Conservation (phyloP, 2,329 filamentous ascomycete genomes). For the Dothistroma septosporum region DNA sequence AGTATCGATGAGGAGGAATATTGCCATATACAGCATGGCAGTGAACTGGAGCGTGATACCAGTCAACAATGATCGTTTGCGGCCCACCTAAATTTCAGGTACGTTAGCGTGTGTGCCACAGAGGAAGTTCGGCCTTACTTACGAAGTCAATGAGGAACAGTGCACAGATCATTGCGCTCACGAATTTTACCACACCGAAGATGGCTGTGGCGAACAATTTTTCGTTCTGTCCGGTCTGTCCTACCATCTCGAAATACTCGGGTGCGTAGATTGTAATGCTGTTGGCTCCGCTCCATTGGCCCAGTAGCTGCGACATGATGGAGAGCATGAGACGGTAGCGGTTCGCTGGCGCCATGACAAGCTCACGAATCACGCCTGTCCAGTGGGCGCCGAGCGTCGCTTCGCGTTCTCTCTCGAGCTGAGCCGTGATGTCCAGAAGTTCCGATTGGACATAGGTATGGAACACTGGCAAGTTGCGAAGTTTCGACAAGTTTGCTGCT, state of each 20-base stretch:
- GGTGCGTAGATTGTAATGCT: constrained; percentile 74
- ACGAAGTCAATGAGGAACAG: constrained; percentile 58
- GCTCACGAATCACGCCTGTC: constrained; percentile 63
- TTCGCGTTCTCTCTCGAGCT: constrained; percentile 67
- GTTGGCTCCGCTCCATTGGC: constrained; percentile 62
- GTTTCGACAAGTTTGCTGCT: constrained; percentile 26
- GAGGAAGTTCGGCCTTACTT: too few relatives aligned
- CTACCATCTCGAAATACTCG: constrained; percentile 68
- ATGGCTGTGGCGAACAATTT: constrained; percentile 69
- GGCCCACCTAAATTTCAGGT: not conserved
- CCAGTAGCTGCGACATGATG: constrained; percentile 64
- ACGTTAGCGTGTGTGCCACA: too few relatives aligned
- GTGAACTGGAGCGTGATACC: constrained; percentile 36
- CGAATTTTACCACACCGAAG: constrained; percentile 71
- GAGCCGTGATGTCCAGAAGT: constrained; percentile 59
- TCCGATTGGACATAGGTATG: constrained; percentile 45
- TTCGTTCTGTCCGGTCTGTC: constrained; percentile 63
- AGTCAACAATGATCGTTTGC: constrained; percentile 41
- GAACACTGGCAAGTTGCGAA: constrained; percentile 29
- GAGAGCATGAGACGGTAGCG: constrained; percentile 68
- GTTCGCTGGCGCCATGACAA: constrained; percentile 64
- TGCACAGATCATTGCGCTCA: constrained; percentile 63
- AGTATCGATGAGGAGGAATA: constrained; percentile 57
- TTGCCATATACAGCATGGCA: constrained; percentile 53
- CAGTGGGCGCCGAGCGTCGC: constrained; percentile 63